phyloP scores from a whole-genome alignment of 2,329 filamentous ascomycete genomes.

The Trichoderma guizhouense region DNA sequence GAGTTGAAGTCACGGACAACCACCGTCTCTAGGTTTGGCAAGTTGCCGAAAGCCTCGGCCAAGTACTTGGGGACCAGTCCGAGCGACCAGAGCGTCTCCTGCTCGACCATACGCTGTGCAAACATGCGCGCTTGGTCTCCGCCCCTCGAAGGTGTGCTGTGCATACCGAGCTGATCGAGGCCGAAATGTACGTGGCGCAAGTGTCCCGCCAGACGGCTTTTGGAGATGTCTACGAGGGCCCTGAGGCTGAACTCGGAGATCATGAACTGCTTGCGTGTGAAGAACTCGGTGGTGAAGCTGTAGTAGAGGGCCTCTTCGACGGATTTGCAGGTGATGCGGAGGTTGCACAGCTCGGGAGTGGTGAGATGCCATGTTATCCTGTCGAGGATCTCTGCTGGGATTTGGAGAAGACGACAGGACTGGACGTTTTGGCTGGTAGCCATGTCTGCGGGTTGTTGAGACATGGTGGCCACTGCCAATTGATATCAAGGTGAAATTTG shows the following conservation, averaged over 20 bases:
- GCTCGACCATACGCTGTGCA: slow-evolving; percentile 23
- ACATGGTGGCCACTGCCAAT: not conserved
- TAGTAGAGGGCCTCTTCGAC: slow-evolving; percentile 53
- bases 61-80: slow-evolving; percentile 54
- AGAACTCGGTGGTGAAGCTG: slow-evolving; percentile 60
- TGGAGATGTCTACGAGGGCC: slow-evolving; percentile 51
- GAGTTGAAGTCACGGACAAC: slow-evolving; percentile 59
- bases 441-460: not conserved
- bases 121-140: slow-evolving; percentile 4
- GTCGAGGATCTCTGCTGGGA: slow-evolving; percentile 59
- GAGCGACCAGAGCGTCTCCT: slow-evolving; percentile 35
- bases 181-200: slow-evolving; percentile 38
- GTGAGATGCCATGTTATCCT: slow-evolving; percentile 51
- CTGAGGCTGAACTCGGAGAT: slow-evolving; percentile 54
- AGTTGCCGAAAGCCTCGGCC: slow-evolving; percentile 51
- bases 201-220: slow-evolving; percentile 38
- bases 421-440: not conserved
- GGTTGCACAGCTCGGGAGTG: slow-evolving; percentile 51
- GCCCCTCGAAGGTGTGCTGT: not conserved
- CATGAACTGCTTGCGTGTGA: slow-evolving; percentile 65
- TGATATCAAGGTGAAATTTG: not conserved
- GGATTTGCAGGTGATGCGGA: slow-evolving; percentile 54
- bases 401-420: slow-evolving; percentile 26
- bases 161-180: slow-evolving; percentile 22
- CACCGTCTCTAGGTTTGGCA: slow-evolving; percentile 53